Conservation (phyloP, 2,329 filamentous ascomycete species). For the Westerdykella ornata region DNA sequence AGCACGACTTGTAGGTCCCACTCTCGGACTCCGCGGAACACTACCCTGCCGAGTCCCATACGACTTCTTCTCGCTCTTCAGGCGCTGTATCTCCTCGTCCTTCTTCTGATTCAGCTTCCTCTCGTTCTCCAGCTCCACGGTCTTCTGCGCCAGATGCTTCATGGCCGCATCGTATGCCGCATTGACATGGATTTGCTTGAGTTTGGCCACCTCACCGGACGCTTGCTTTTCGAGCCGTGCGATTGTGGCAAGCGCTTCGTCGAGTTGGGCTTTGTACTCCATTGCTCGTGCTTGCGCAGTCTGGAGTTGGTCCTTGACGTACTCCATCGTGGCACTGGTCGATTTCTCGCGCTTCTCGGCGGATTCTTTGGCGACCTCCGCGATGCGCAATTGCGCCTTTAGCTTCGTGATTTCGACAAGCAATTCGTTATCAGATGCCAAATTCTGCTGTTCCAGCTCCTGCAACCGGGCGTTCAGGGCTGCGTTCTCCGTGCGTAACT, state of each 20-base stretch:
- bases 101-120: slow-evolving; percentile 14
- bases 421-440: slow-evolving; percentile 12
- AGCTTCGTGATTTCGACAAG: slow-evolving; percentile 1
- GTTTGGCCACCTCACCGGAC: slow-evolving; percentile 13
- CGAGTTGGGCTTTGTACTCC: background rate
- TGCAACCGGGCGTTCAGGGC: slow-evolving; percentile 13
- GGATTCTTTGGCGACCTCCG: slow-evolving; percentile 1
- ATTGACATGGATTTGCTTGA: slow-evolving; percentile 16
- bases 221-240: slow-evolving; percentile 12
- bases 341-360: background rate
- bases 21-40: slow-evolving; percentile 20
- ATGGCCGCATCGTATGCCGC: slow-evolving; percentile 7
- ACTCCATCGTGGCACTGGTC: background rate
- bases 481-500: slow-evolving; percentile 10
- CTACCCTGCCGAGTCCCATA: slow-evolving; percentile 25
- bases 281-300: background rate
- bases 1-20: slow-evolving; percentile 22
- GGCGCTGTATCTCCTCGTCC: slow-evolving; percentile 18
- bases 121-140: slow-evolving; percentile 9
- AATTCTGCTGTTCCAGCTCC: slow-evolving; percentile 12
- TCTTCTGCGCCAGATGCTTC: slow-evolving; percentile 6
- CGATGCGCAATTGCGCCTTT: background rate
- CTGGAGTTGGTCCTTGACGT: background rate
- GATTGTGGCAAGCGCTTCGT: background rate
- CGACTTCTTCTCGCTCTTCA: slow-evolving; percentile 15